phyloP scores from a whole-genome alignment of 495 filamentous ascomycete species.

The Penicillium waksmanii region DNA sequence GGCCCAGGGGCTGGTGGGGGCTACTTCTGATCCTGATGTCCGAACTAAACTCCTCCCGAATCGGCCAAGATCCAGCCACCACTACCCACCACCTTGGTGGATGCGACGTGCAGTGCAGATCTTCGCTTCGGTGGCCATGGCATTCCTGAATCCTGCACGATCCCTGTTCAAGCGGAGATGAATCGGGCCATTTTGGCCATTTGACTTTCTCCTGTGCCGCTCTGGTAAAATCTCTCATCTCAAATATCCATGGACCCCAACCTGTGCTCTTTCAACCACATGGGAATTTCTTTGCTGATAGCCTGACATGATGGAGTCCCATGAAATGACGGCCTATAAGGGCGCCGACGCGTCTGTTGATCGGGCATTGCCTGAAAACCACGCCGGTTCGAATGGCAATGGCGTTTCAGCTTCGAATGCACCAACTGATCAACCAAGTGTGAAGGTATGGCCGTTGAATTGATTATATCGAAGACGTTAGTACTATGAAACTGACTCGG shows the following conservation, averaged over 20 bases:
- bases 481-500: neutral
- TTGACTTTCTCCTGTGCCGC: neutral
- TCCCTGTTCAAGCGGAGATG: too few species aligned
- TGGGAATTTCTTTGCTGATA: neutral
- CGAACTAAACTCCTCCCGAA: too few species aligned
- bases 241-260: neutral
- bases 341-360: neutral
- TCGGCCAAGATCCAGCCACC: too few species aligned
- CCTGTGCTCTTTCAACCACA: neutral
- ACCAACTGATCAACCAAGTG: neutral
- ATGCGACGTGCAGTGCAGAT: too few species aligned
- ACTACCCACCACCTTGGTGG: too few species aligned
- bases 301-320: conserved; percentile 5
- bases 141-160: too few species aligned
- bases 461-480: too few species aligned
- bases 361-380: neutral
- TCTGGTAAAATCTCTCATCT: neutral
- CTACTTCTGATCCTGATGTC: too few species aligned
- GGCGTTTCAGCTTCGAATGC: neutral
- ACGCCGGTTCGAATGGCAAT: neutral
- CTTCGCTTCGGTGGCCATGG: too few species aligned
- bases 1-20: too few species aligned
- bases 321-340: conserved; percentile 2
- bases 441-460: neutral
- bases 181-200: neutral